Conservation (phyloP, 441 rosid species). For the Euphorbia neoarborescens region DNA sequence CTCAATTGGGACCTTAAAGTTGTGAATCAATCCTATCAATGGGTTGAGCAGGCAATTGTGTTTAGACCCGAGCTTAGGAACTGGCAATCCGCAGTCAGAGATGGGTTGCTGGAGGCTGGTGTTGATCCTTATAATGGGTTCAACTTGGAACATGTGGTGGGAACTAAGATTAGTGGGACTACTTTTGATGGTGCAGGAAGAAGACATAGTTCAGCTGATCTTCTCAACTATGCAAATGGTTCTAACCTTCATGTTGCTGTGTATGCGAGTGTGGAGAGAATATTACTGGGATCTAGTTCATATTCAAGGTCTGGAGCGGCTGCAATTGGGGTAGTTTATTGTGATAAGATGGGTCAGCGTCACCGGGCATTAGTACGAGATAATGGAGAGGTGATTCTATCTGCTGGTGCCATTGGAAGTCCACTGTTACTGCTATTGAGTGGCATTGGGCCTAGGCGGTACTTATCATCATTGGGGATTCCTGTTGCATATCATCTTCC, state of each 20-base stretch:
- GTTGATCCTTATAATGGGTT: conserved; percentile 63
- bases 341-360: conserved; percentile 52
- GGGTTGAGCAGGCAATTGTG: conserved; percentile 75
- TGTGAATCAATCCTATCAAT: conserved; percentile 70
- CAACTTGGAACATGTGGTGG: conserved; percentile 56
- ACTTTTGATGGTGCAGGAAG: conserved; percentile 64
- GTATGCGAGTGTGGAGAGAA: conserved; percentile 69
- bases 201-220: conserved; percentile 80
- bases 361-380: conserved; percentile 72
- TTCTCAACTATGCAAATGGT: conserved; percentile 57
- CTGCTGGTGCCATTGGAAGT: conserved; percentile 81
- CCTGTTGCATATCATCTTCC: conserved; percentile 68
- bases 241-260: conserved; percentile 53
- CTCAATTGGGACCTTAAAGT: conserved; percentile 48
- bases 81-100: conserved; percentile 75
- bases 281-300: conserved; percentile 48
- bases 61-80: conserved; percentile 63
- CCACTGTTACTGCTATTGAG: conserved; percentile 77
- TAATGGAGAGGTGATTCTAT: conserved; percentile 62
- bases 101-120: conserved; percentile 72
- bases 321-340: conserved; percentile 65
- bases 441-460: conserved; percentile 78
- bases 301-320: conserved; percentile 28
- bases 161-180: conserved; percentile 83
- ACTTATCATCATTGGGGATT: conserved; percentile 78